Percentiles rank a stretch among this genome's conserved stretches.
Conservation (phyloP, 768 basidiomycete species). For the Sporobolomyces pararoseus region DNA sequence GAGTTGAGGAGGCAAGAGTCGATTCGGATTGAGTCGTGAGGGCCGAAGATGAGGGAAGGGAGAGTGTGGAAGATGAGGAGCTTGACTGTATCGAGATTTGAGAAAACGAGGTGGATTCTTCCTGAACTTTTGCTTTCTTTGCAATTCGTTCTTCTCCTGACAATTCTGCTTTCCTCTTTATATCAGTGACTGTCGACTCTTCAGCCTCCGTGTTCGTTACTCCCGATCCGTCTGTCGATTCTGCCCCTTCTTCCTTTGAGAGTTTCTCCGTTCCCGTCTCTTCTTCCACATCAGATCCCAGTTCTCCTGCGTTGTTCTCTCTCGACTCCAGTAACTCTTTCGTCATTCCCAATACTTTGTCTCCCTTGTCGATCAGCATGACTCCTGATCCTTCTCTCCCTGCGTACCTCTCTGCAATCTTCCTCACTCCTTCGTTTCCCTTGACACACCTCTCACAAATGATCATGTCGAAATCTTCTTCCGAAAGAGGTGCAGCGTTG, state of each 20-base stretch:
- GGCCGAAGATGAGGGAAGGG: neutral
- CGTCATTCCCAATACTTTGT: conserved; percentile 6
- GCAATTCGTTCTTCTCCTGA: too few species aligned
- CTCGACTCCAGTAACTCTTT: neutral
- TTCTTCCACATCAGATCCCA: neutral
- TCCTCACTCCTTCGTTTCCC: conserved; percentile 1
- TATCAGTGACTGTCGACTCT: too few species aligned
- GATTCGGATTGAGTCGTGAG: neutral
- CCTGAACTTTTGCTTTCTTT: conserved; percentile 9
- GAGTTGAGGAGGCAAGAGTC: neutral
- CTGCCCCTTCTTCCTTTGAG: too few species aligned
- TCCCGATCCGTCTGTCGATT: too few species aligned
- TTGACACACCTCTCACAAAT: conserved; percentile 32
- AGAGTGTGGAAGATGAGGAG: neutral
- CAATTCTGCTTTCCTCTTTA: too few species aligned
- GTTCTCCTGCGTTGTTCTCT: conserved; percentile 4
- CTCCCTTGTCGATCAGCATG: conserved; percentile 5
- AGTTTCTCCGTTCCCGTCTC: too few species aligned
- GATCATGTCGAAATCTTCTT: conserved; percentile 41
- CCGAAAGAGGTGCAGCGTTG: conserved; percentile 5
- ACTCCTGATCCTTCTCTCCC: conserved; percentile 29
- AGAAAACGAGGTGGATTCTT: too few species aligned
- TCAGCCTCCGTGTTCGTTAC: too few species aligned
- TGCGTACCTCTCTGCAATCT: conserved; percentile 30
- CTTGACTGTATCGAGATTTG: too few species aligned